A percentile compares a stretch with the other conserved stretches of the same genome.
These are phyloP conservation scores for Galium porrigens DNA, from an alignment of 305 asterid species.

Conservation along the genomic window DNA sequence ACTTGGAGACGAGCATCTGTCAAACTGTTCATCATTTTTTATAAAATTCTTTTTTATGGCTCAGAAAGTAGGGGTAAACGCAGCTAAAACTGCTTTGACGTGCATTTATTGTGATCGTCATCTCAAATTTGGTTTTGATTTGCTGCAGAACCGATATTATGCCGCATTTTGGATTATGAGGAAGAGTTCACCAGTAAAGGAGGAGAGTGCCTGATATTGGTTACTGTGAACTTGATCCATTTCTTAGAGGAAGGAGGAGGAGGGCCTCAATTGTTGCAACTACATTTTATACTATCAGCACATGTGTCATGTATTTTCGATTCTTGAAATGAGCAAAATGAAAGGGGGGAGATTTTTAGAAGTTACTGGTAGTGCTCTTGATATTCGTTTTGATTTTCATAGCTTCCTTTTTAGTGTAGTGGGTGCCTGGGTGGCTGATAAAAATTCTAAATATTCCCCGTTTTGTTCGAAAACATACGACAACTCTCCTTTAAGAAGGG, in stretches of 20 bases:
- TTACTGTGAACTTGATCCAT: not conserved
- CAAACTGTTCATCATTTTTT: not conserved
- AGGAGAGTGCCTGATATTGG: not conserved
- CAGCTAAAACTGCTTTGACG: not conserved
- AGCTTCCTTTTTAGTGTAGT: not conserved
- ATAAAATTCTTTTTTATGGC: not conserved
- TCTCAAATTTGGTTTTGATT: not conserved
- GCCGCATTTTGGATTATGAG: conserved; percentile 91
- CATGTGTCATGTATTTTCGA: not conserved
- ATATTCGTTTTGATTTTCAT: not conserved
- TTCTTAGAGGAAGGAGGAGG: no score
- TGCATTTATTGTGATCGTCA: not conserved
- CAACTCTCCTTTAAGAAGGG: no score
- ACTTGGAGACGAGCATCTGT: not conserved
- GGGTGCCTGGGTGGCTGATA: not conserved
- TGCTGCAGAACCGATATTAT: conserved; percentile 58
- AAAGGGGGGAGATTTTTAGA: not conserved
- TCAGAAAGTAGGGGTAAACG: not conserved
- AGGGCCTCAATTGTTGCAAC: not conserved
- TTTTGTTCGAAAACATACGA: not conserved
- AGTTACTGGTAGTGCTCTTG: conserved; percentile 3
- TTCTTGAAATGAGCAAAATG: not conserved
- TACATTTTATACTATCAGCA: not conserved
- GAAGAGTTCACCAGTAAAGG: conserved; percentile 30
- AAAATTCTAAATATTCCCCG: not conserved